Conservation (phyloP, 306 rosid species). For the Corylus avellana region DNA sequence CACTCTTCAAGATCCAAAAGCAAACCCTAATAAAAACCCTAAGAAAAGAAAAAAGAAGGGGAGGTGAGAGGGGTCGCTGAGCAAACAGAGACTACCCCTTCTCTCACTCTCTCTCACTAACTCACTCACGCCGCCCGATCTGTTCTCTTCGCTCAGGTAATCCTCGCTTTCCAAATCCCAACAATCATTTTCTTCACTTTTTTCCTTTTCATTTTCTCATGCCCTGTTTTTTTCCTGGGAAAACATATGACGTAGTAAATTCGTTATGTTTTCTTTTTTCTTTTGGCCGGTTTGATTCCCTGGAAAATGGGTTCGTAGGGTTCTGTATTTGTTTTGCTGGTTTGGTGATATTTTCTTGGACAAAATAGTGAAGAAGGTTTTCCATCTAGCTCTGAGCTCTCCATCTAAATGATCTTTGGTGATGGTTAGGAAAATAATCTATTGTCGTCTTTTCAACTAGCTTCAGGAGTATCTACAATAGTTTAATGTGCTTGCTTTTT, state of each 20-base stretch:
- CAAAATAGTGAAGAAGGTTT: background rate
- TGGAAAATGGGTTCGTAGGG: background rate
- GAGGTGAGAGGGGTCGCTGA: slow-evolving; percentile 42
- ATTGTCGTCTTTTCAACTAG: background rate
- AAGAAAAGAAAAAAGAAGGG: background rate
- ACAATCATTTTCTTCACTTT: background rate
- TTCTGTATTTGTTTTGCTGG: background rate
- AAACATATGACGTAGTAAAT: no score
- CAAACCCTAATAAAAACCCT: slow-evolving; percentile 48
- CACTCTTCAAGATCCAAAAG: slow-evolving; percentile 47
- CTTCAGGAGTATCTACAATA: background rate
- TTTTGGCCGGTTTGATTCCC: background rate
- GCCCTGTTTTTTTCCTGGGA: background rate
- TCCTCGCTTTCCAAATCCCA: background rate
- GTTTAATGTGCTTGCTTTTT: background rate
- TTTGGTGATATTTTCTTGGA: background rate
- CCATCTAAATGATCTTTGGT: background rate
- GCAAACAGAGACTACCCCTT: slow-evolving; percentile 14
- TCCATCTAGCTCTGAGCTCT: background rate
- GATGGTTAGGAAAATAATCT: background rate
- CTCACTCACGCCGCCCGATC: slow-evolving; percentile 30
- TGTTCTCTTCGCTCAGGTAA: slow-evolving; percentile 37
- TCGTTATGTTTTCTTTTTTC: background rate
- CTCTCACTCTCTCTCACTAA: slow-evolving; percentile 13
- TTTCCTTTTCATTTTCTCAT: background rate